Base-by-base conservation (phyloP, 2,329 filamentous ascomycete genomes). In the Lasiodiplodia hormozganensis region DNA sequence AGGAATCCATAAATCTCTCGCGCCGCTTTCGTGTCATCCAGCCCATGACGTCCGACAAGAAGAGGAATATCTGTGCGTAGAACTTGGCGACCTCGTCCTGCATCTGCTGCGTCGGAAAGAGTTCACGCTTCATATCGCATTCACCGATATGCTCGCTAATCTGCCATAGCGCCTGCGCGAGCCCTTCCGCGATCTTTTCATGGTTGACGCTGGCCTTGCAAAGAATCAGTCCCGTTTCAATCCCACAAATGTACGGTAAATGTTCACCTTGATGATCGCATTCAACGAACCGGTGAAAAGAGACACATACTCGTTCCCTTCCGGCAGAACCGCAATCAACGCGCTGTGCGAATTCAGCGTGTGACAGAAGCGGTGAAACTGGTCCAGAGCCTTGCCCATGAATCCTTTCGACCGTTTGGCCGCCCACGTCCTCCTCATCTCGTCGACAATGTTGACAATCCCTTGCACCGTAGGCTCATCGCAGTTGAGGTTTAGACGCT, bases 61-160 rank as follows among this genome's bases (percentile, higher is more conserved):
- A 74, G 18, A 73, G 67, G 62, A 75, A 74, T 12, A 75, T 70
- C 28, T 74, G 70, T 1, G 72, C 70, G 56, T 75, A 75, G 16
- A 75, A 68, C 12, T 71, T 69, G 12, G 71, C 71, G 16, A 74
- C 70, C 16, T 56, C 56, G 10, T 57, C 49, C 51, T 69, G 65
- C 65, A 74, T 72, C 16, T 51, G 52, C 58, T 70, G 65, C 0
- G 74, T 74, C 12, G 52, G 49, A 57, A 70, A 72, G 31, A 75
- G 66, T 16, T 66, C 28, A 28, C 69, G 40, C 57, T 73, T 71
- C 18, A 62, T 65, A n/a, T 71, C 65, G 66, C 72, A 74, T 5
- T 69, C 69, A 28, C 57, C 69, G 28, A 74, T 66, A 56, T 72
- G 52, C 34, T 73, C 70, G n/a, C 71, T 73, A 2, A 75, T 73